These are phyloP conservation scores for Phytophthora foliorum DNA, from an alignment of 352 stramenopile genomes.

Conservation along the genomic window DNA sequence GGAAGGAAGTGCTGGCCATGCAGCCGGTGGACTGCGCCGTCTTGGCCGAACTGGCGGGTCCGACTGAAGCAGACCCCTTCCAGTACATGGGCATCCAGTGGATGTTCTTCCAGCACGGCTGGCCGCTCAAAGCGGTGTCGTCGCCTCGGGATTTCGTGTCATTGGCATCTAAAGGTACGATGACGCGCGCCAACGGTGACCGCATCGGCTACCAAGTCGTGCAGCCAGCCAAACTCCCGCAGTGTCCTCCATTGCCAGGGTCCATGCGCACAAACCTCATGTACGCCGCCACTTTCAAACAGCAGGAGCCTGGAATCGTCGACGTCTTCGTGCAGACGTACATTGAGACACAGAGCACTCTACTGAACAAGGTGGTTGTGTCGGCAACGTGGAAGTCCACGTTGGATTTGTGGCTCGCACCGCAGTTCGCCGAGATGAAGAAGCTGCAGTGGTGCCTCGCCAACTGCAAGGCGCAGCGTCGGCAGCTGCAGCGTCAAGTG, in stretches of 20 bases:
- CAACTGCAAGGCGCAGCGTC: conserved; percentile 30
- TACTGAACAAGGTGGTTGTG: conserved; percentile 37
- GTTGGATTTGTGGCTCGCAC: conserved; percentile 28
- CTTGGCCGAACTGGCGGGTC: conserved; percentile 41
- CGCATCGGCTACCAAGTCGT: conserved; percentile 55
- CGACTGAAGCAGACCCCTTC: conserved; percentile 45
- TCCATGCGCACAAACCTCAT: conserved; percentile 32
- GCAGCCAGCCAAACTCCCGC: conserved; percentile 50
- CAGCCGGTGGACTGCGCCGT: conserved; percentile 34
- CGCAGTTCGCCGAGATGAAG: conserved; percentile 39
- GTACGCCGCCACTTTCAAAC: conserved; percentile 34
- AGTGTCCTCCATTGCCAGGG: conserved; percentile 36
- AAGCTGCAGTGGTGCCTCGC: conserved; percentile 43
- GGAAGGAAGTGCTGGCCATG: conserved; percentile 34
- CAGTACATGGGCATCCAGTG: conserved; percentile 49
- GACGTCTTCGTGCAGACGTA: conserved; percentile 41
- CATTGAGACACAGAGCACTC: conserved; percentile 24
- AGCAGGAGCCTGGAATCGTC: conserved; percentile 33
- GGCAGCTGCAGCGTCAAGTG: conserved; percentile 28
- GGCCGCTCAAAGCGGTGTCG: conserved; percentile 35
- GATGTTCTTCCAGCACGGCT: conserved; percentile 37
- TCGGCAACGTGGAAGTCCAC: conserved; percentile 32
- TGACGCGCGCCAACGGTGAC: conserved; percentile 41
- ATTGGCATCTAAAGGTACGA: conserved; percentile 39
- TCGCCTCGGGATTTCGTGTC: conserved; percentile 47